phyloP scores from a whole-genome alignment of 129 eudicot genomes.

The Helichrysum umbraculigerum region DNA sequence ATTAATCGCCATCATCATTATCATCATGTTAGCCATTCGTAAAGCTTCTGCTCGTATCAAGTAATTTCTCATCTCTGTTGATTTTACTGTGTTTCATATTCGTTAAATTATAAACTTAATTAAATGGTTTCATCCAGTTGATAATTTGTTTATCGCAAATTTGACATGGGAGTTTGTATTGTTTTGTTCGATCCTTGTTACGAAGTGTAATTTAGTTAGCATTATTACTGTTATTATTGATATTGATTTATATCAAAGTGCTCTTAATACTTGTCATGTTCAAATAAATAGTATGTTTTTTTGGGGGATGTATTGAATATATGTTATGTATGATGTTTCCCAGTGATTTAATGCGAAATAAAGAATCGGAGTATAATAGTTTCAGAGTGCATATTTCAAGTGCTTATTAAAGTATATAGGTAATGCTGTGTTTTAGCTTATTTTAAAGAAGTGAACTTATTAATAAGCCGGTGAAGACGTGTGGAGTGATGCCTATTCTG shows the following conservation, averaged over 20 bases:
- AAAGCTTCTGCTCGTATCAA: constrained; percentile 32
- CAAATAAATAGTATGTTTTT: too few relatives aligned
- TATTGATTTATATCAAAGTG: neutral
- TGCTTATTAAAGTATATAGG: too few relatives aligned
- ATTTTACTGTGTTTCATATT: neutral
- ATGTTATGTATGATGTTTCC: too few relatives aligned
- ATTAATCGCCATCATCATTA: neutral
- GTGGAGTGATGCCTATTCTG: too few relatives aligned
- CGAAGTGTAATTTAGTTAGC: neutral
- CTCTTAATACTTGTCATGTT: neutral
- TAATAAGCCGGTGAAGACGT: too few relatives aligned
- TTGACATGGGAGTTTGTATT: neutral
- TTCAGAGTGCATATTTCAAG: too few relatives aligned
- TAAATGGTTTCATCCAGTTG: neutral
- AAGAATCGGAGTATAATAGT: too few relatives aligned
- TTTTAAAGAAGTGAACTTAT: too few relatives aligned
- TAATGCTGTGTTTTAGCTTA: too few relatives aligned
- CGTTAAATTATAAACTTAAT: neutral
- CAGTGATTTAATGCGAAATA: too few relatives aligned
- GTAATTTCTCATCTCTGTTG: constrained; percentile 18
- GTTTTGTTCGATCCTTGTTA: neutral
- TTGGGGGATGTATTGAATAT: too few relatives aligned
- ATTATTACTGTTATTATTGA: neutral
- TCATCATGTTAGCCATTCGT: constrained; percentile 36
- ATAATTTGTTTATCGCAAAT: neutral